Evolutionary conservation across 208 protist genomes (phyloP), one percentile per base, ranked within the genome.

Genomic region (Trypanosoma rangeli): DNA sequence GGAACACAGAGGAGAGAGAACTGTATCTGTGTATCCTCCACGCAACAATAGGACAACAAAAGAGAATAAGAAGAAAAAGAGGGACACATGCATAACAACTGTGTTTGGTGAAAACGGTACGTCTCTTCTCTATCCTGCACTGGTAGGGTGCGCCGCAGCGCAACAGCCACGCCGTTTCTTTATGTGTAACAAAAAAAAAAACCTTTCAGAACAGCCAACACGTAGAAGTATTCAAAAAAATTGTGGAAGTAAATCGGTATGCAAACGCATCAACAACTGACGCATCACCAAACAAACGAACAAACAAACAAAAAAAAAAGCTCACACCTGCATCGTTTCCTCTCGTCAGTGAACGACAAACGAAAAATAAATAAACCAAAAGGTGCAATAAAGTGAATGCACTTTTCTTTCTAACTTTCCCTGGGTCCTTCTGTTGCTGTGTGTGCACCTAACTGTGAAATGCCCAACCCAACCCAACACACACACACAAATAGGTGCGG

Each of bases 231-330:
- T 1, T 46, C 42, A 46, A 55, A 55, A 24, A 55, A 55, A 52
- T 26, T 18, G 9, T 31, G 26, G 9, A 16, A 55, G 26, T 29
- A 16, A 55, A 55, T 31, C 20, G 26, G 26, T 55, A 55, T 24
- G n/a, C n/a, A 55, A 55, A 29, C n/a, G 15, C 8, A 46, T 10
- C 8, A 46, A 46, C 15, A 46, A 46, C 5, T 46, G 42, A 18
- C 42, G 42, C 42, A 46, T 10, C 42, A 46, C 13, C 13, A 46
- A 5, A 46, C 3, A 46, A 46, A 28, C 3, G 20, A 35, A 66
- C 33, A 9, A 37, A 54, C 1, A 29, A 15, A 52, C 33, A 60
- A 57, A 50, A 44, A 13, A 70, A 57, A 70, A 46, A 46, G n/a
- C n/a, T n/a, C n/a, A n/a, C n/a, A n/a, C n/a, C n/a, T 18, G 42